Base-by-base conservation (phyloP, 1,284 basidiomycete species). In the Mycena sp. region DNA sequence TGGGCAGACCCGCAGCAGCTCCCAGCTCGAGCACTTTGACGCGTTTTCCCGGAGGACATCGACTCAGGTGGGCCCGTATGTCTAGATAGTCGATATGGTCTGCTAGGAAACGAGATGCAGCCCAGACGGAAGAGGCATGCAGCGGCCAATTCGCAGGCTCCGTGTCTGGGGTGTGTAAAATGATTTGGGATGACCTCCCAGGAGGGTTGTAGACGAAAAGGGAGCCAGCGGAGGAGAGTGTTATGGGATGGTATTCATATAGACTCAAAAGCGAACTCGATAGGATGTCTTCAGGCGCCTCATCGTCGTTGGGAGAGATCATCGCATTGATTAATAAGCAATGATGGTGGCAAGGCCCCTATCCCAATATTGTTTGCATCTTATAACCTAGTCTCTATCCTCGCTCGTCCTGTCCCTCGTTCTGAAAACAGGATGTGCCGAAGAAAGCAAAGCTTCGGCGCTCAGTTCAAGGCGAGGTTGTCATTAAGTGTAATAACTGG, bases 101-200 rank as follows among this genome's bases (percentile, higher is more conserved):
- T 50, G 87, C 87, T 43, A 91, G 73, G 75, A 85, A 90, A 54
- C 85, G 74, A 2, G 90, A 85, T 4, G 90, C 82, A 5, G 82
- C 76, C 91, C 90, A 93, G 69, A 93, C 86, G 17, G 88, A 88
- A 6, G 88, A 87, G 1, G 90, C 91, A 64, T 93, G 90, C 4
- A 93, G 74, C 6, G 83, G 80, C 90, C 90, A 92, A 68, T 93
- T 91, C 11, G 81, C 79, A 11, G 88, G 76, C 12, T 83, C 77
- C 4, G 90, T 88, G 69, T 91, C 87, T 16, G 91, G 90, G 2
- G 84, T 88, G 25, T 72, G 72, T 48, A 92, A 75, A 6, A 63
- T 73, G 48, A 83, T 73, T 38, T 67, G 70, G 12, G 64, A 19
- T 6, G 57, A 49, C 35, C 56, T 64, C 69, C 57, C 58, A n/a